phyloP scores from a whole-genome alignment of 1,284 basidiomycete genomes.

The Gymnopus androsaceus region DNA sequence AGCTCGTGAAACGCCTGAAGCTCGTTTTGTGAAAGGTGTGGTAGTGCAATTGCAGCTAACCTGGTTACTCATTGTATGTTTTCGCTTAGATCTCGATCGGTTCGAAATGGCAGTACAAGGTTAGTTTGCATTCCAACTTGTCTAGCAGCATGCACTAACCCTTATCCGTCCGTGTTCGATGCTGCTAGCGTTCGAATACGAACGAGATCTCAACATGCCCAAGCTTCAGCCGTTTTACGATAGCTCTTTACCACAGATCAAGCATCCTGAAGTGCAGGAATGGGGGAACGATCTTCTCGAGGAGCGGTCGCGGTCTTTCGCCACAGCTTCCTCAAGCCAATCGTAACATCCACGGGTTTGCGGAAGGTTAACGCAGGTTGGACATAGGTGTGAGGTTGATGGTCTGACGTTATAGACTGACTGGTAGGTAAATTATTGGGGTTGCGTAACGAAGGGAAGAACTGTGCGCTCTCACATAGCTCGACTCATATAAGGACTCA shows the following conservation, averaged over 20 bases:
- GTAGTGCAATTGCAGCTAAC: neutral
- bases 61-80: neutral
- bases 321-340: neutral
- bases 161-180: no score
- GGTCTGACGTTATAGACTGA: no score
- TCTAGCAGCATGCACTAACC: no score
- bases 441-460: no score
- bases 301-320: constrained; percentile 44
- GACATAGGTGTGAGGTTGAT: no score
- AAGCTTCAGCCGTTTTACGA: constrained; percentile 76
- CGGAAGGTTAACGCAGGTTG: no score
- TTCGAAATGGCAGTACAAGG: constrained; percentile 92
- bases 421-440: no score
- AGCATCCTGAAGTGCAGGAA: constrained; percentile 72
- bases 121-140: constrained; percentile 24
- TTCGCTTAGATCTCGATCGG: constrained; percentile 76
- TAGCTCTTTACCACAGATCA: constrained; percentile 68
- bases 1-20: constrained; percentile 77
- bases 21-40: constrained; percentile 88
- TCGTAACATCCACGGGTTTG: no score
- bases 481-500: no score
- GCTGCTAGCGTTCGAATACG: constrained; percentile 75
- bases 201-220: constrained; percentile 46
- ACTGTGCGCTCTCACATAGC: no score
- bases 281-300: constrained; percentile 73